Base-by-base conservation (phyloP, 202 grass and related monocot genomes). In the Zoysia matrella region DNA sequence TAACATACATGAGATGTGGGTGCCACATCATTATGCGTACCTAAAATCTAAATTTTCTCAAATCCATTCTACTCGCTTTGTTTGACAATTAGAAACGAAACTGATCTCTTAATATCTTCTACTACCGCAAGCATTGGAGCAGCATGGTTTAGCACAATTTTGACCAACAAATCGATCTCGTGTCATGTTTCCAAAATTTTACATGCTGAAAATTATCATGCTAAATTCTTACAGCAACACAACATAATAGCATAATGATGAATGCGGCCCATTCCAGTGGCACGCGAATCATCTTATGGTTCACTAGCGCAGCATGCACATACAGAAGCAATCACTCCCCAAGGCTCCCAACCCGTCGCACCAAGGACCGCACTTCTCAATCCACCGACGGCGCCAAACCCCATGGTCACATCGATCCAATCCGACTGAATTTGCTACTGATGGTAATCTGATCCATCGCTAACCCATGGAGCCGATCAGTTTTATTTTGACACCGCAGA, bases 331-430 rank as follows among this genome's bases (percentile, higher is more conserved):
- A 13, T 45, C 53, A 15, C 72, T 63, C 30, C 30, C 30, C 30
- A 36, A 36, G 30, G 30, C 30, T 36, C 0, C 11, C 43, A 8
- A 12, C 43, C 30, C 22, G 52, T 44, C 77, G 44, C 65, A 10
- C 49, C 64, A 8, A 44, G 67, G 57, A 75, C 22, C 71, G 16
- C 70, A 18, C 53, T 5, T 58, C 49, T 55, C 52, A 41, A 18
- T 45, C 74, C 5, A 48, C 52, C 16, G 53, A 44, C 47, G 7
- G 8, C 9, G 63, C 62, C 44, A 84, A 61, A 63, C 62, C 73
- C 68, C 74, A 3, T 47, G 45, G 47, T 67, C 41, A 22, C 73
- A 68, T 73, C 74, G 62, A 86, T 86, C 83, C 16, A 73, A 13
- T 11, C 44, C 57, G 39, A 18, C 11, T 0, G 61, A 69, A 36